These are phyloP conservation scores for Talaromyces trachyspermus DNA, from an alignment of 495 filamentous ascomycete genomes.

Conservation along the genomic window DNA sequence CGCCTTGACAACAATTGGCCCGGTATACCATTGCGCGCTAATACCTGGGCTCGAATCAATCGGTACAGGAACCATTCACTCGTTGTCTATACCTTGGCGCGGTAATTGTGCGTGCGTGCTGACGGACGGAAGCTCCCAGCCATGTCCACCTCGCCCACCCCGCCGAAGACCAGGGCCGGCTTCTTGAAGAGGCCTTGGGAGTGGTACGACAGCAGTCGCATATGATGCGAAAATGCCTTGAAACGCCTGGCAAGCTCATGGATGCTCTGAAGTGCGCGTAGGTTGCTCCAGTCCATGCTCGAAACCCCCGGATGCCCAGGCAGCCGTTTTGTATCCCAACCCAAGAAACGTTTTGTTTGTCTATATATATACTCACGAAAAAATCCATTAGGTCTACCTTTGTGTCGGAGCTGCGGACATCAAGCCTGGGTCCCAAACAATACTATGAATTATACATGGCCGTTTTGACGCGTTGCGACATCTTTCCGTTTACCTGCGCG, in stretches of 20 bases:
- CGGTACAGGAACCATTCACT: too few species aligned
- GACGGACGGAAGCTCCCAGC: slow-evolving; percentile 9
- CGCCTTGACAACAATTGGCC: too few species aligned
- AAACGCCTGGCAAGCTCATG: slow-evolving; percentile 98
- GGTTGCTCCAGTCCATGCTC: slow-evolving; percentile 16
- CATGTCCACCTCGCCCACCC: slow-evolving; percentile 57
- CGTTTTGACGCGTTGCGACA: slow-evolving; percentile 94
- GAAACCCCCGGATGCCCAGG: slow-evolving; percentile 16
- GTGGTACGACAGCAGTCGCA: slow-evolving; percentile 94
- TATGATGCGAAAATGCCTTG: slow-evolving; percentile 94
- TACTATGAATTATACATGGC: slow-evolving; percentile 99
- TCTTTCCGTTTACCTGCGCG: slow-evolving; percentile 90
- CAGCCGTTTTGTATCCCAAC: slow-evolving; percentile 19
- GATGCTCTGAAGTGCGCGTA: slow-evolving; percentile 99
- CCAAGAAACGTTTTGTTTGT: slow-evolving; percentile 2
- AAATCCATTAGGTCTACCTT: slow-evolving; percentile 70
- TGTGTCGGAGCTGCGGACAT: slow-evolving; percentile 93
- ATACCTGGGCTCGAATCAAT: too few species aligned
- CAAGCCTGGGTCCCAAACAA: slow-evolving; percentile 91
- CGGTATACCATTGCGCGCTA: too few species aligned
- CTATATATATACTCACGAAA: slow-evolving; percentile 7
- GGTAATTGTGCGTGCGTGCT: background rate
- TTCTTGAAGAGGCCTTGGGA: slow-evolving; percentile 93
- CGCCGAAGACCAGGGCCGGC: slow-evolving; percentile 83
- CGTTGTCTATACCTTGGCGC: background rate